Percentiles rank a stretch among this genome's conserved stretches.
Evolutionary conservation across 257 asterid species (phyloP).

Genomic region (Salvia hispanica): DNA sequence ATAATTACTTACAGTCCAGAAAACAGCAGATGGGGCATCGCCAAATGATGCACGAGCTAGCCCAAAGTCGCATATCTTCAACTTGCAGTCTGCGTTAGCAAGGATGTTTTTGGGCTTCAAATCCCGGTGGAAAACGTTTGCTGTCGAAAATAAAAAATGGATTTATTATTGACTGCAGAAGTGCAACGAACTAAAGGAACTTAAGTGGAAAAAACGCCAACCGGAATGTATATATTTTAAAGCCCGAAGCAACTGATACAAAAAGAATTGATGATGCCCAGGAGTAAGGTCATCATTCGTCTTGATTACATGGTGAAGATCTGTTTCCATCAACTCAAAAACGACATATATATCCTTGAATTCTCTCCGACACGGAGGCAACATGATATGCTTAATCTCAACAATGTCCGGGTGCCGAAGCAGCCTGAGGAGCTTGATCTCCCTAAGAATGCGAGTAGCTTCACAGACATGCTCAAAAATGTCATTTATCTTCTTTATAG

Average conservation of each 20-base stretch:
- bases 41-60: conserved; percentile 95
- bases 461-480: conserved; percentile 94
- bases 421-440: conserved; percentile 88
- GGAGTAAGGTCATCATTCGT: conserved; percentile 92
- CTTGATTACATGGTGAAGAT: conserved; percentile 90
- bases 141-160: conserved; percentile 48
- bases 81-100: conserved; percentile 97
- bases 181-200: conserved; percentile 4
- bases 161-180: background rate
- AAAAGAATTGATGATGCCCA: conserved; percentile 92
- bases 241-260: conserved; percentile 96
- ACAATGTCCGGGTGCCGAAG: conserved; percentile 95
- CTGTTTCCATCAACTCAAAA: conserved; percentile 98
- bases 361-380: conserved; percentile 94
- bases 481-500: conserved; percentile 86
- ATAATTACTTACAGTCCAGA: conserved; percentile 91
- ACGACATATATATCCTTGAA: conserved; percentile 94
- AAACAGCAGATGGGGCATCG: conserved; percentile 93
- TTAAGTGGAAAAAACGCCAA: conserved; percentile 29
- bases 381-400: conserved; percentile 88
- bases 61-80: conserved; percentile 98
- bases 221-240: conserved; percentile 92
- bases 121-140: conserved; percentile 90
- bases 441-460: conserved; percentile 95
- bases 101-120: conserved; percentile 95